Evolutionary conservation across 306 rosid genomes (phyloP), one percentile per base, ranked within the genome.

Genomic region (Fagus crenata): DNA sequence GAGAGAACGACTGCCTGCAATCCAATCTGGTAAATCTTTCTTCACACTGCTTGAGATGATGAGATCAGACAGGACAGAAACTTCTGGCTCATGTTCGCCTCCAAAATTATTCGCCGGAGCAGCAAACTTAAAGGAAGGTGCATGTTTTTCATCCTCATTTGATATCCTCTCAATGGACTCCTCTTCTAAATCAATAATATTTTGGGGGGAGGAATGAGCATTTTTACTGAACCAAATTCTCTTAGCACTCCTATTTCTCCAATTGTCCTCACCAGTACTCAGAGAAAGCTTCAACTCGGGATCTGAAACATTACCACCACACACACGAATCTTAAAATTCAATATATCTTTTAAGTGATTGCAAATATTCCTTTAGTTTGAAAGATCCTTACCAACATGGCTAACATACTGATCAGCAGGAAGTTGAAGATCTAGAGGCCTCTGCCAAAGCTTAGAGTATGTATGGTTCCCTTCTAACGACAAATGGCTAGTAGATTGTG

Each of bases 161-260:
- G 81, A 78, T 55, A 40, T 43, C 67, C 68, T 71, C 61, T 73
- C 83, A n/a, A n/a, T 33, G 14, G 81, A 76, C 51, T 75, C 28
- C 28, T 22, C 87, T 69, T 89, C 89, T 77, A 89, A 84, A 76
- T 85, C 85, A 78, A 82, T 75, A 56, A 89, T 69, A 55, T 81
- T 71, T 22, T 51, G 74, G 5, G 78, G 33, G 78, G 75, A 77
- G 59, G 76, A 42, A 69, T 41, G 69, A 35, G 78, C 72, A 55
- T 84, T 72, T 33, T 69, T 46, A 49, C 59, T 78, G 33, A 73
- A 43, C 76, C 73, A 53, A 70, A 32, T 65, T 58, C 79, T 72
- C 73, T 69, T 39, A 6, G 43, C 64, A 40, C 74, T 61, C 61
- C 55, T 53, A 67, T 72, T 72, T 68, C 56, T 70, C 76, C 69